Base-by-base conservation (phyloP, 2,329 filamentous ascomycete species). In the Colletotrichum brevisporum region DNA sequence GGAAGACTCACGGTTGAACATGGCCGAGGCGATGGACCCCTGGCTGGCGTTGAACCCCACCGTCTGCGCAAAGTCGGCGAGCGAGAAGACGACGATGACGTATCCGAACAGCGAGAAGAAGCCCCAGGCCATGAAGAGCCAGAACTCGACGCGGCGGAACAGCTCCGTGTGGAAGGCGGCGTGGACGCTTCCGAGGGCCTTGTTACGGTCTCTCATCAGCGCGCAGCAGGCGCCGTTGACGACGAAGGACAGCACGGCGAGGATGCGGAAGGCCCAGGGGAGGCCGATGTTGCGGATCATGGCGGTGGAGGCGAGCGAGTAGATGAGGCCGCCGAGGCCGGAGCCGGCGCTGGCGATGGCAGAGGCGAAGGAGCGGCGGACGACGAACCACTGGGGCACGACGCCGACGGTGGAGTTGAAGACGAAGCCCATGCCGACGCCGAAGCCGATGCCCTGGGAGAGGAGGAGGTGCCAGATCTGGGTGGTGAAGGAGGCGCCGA, bases 401-500 rank as follows among this genome's bases (percentile, higher is more conserved):
- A 94, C 87, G 41, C 88, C 88, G 3, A 92, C 90, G 5, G 85
- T 89, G 0, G 88, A 88, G 0, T 92, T 91, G 76, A 94, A 95
- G 10, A 91, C 82, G 66, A 95, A 91, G 0, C 93, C 93, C 86
- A 95, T 91, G 3, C 92, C 93, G 24, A 91, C 78, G n/a, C 93
- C 93, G 71, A 95, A 95, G 62, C 90, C 88, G 3, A 95, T 75
- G 5, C 93, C 93, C 76, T 95, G 93, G 6, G 86, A 88, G 0
- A 95, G 85, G 66, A 94, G 90, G 0, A 96, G 84, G 43, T 95
- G 92, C 91, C 92, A 95, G 66, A 93, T 90, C 64, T 88, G 75
- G 16, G 77, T 82, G 0, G 91, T 87, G 73, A 94, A 94, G 15
- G 89, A 92, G 8, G 93, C 92, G 2, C 88, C 89, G 52, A 94